Evolutionary conservation across 1,284 basidiomycete species (phyloP).

Genomic region (Phellopilus nigrolimitatus): DNA sequence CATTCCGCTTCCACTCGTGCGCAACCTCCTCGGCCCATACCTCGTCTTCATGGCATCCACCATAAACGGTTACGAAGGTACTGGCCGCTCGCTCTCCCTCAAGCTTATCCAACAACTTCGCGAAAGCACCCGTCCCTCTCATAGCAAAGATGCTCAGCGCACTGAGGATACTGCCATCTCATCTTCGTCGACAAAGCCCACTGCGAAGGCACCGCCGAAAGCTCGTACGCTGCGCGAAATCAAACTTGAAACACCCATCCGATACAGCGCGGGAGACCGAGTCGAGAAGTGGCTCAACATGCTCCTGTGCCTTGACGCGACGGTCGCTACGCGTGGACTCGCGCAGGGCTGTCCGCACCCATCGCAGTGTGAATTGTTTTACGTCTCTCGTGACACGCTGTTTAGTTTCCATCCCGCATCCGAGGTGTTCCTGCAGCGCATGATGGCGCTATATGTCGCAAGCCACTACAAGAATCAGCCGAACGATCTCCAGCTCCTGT

Average conservation of each 20-base stretch:
- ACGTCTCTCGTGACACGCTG: slow-evolving; percentile 93
- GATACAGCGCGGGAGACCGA: slow-evolving; percentile 84
- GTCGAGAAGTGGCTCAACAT: slow-evolving; percentile 95
- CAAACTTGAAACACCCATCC: slow-evolving; percentile 93
- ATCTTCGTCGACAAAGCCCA: slow-evolving; percentile 47
- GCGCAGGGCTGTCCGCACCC: slow-evolving; percentile 90
- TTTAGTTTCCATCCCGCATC: slow-evolving; percentile 98
- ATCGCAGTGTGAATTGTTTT: slow-evolving; percentile 90
- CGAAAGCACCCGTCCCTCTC: slow-evolving; percentile 73
- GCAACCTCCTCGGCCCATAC: slow-evolving; percentile 94
- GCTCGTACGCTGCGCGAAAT: slow-evolving; percentile 86
- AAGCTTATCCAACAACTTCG: slow-evolving; percentile 98
- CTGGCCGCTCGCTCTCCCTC: slow-evolving; percentile 93
- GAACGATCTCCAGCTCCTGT: slow-evolving; percentile 95
- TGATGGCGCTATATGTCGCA: slow-evolving; percentile 98
- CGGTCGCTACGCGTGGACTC: slow-evolving; percentile 57
- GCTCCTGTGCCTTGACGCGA: slow-evolving; percentile 92
- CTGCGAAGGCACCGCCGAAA: slow-evolving; percentile 55
- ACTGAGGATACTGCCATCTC: slow-evolving; percentile 40
- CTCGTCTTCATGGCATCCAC: slow-evolving; percentile 98
- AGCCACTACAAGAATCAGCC: slow-evolving; percentile 99
- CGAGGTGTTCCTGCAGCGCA: slow-evolving; percentile 94
- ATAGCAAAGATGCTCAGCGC: slow-evolving; percentile 53
- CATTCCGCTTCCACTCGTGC: slow-evolving; percentile 92
- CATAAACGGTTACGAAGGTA: slow-evolving; percentile 99